Evolutionary conservation across 2,329 filamentous ascomycete genomes (phyloP), one percentile per base, ranked within the genome.

Genomic region (Lojkania enalia): DNA sequence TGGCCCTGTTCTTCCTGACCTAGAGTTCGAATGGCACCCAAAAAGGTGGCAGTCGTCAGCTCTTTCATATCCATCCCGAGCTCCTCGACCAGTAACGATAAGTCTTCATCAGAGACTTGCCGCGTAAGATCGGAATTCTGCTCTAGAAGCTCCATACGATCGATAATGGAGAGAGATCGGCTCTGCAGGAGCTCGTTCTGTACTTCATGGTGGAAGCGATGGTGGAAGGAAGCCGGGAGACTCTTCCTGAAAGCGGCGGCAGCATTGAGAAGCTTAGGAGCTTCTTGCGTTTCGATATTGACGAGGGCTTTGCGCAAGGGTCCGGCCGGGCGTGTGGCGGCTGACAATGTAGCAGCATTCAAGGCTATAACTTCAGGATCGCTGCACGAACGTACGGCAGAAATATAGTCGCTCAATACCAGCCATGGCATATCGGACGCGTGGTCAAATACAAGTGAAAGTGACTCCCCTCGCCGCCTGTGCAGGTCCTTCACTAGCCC

Each of bases 401-500:
- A 87, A 37, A 95, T 76, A 21, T 86, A 83, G 69, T 96, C 91
- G 1, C 91, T 84, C 58, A 90, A 86, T 3, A 95, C 78, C 35
- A 95, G 79, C 90, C 90, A 96, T 1, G 89, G 82, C 73, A 91
- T 80, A 38, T 86, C 84, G 7, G 80, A 78, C 36, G 81, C 77
- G 0, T 79, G 69, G 60, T 97, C 94, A 43, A 88, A 84, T 0
- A 85, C 82, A 33, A 97, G 75, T 1, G 88, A 85, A 33, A 97
- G 72, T 0, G 88, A 86, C 61, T 96, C 91, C 14, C 87, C 86
- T 60, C 91, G 81, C 60, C 89, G 86, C 60, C 87, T 90, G 64
- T 97, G 90, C 30, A 99, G 74, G 64, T 96, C 91, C 11, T 88
- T 78, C 14, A 95, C 79, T 14, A 97, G 78, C 21, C 90, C 84